Percentiles rank a stretch among this genome's conserved stretches.
These are phyloP conservation scores for Xanthoconium purpureum DNA, from an alignment of 768 basidiomycete species.

Conservation along the genomic window DNA sequence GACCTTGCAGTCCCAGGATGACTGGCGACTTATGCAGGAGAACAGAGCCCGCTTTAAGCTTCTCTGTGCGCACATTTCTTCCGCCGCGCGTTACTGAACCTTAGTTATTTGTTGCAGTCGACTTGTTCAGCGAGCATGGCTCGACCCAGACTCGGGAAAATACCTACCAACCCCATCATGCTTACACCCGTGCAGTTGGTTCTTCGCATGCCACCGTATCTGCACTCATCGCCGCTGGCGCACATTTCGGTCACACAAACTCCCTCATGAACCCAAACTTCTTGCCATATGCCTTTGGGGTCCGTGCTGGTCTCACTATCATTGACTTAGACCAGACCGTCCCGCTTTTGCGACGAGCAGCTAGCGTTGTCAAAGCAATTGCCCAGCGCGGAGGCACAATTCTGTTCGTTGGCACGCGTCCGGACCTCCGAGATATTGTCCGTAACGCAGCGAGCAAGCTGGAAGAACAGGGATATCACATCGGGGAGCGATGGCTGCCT, in stretches of 20 bases:
- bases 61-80: constrained; percentile 46
- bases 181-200: constrained; percentile 56
- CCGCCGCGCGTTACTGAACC: constrained; percentile 8
- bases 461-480: constrained; percentile 76
- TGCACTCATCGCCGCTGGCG: constrained; percentile 87
- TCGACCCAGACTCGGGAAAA: constrained; percentile 69
- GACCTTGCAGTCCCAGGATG: constrained; percentile 46
- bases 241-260: constrained; percentile 88
- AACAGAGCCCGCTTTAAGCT: constrained; percentile 53
- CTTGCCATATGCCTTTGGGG: constrained; percentile 89
- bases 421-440: constrained; percentile 72
- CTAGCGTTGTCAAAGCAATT: constrained; percentile 79
- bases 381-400: constrained; percentile 79
- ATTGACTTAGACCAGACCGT: constrained; percentile 95
- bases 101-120: constrained; percentile 39
- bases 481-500: constrained; percentile 88
- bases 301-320: constrained; percentile 83
- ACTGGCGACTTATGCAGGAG: constrained; percentile 65
- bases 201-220: constrained; percentile 75
- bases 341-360: constrained; percentile 86
- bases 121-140: constrained; percentile 67
- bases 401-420: constrained; percentile 86
- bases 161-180: constrained; percentile 70
- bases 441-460: constrained; percentile 77
- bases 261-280: constrained; percentile 87